Base-by-base conservation (phyloP, 1,284 basidiomycete genomes). In the Apiotrichum sp. region DNA sequence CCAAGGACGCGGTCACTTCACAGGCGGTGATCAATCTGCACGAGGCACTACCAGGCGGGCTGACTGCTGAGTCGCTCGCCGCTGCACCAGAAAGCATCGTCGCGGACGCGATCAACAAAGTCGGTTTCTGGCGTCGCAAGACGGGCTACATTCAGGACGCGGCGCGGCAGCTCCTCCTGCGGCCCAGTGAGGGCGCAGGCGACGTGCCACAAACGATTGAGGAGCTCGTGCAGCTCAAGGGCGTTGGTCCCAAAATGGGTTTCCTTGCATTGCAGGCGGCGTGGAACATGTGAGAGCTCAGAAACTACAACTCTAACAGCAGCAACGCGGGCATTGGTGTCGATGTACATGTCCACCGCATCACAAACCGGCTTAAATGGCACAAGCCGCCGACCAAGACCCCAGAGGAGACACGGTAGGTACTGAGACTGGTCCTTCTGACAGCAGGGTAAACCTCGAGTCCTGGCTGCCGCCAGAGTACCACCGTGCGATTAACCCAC, bases 291-390 rank as follows among this genome's bases (percentile, higher is more conserved):
- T 89, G 66, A 56, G 84, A 70, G 4, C 14, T n/a, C 34, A 11
- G 13, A 10, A 22, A 14, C 7, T 8, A 16, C 14, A 41, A n/a
- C 40, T 40, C 53, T 52, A 43, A 54, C 31, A 5, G 11, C 64
- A 90, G 89, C 47, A 93, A 96, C 65, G 80, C 83, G n/a, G 95
- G 93, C 0, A 96, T 98, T 40, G 95, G 95, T 0, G 93, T 98
- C 0, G 95, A 98, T 66, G 87, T 91, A 0, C 93, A 98, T 68
- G 95, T 98, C 1, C 93, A 98, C 65, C 80, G 95, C 1, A 93
- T 98, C 55, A 91, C 92, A 11, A 95, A 97, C 66, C 81, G 93
- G 16, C 76, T 98, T 0, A 86, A 88, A 29, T 98, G 95, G 95
- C 91, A 96, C 73, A 83, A 83, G 53, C 84, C 82, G 3, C 83